A percentile compares a stretch with the other conserved stretches of the same genome.
These are phyloP conservation scores for Catenaria anguillulae DNA, from an alignment of 371 early-diverging fungal species.

Conservation along the genomic window DNA sequence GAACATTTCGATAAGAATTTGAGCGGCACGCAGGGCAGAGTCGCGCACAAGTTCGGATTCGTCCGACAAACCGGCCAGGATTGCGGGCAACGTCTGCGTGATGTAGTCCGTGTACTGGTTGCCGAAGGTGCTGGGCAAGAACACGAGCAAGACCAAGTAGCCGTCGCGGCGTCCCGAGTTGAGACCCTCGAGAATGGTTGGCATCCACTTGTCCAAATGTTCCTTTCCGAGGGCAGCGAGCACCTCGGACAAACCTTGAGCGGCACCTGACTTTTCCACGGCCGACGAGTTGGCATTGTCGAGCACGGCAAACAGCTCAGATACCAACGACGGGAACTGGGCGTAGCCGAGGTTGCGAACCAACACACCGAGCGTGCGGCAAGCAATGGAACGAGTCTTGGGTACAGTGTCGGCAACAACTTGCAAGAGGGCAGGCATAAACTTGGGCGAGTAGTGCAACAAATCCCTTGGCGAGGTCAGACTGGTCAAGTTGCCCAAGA, in stretches of 20 bases:
- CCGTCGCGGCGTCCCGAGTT: conserved; percentile 84
- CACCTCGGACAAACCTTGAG: conserved; percentile 91
- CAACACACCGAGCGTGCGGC: conserved; percentile 82
- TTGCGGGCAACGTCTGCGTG: conserved; percentile 65
- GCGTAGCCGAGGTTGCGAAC: conserved; percentile 82
- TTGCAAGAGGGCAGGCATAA: conserved; percentile 74
- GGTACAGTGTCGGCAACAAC: conserved; percentile 91
- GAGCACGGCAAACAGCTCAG: conserved; percentile 67
- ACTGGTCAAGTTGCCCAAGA: conserved; percentile 91
- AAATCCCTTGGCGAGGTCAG: conserved; percentile 82
- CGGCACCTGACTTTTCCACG: conserved; percentile 91
- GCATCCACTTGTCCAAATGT: conserved; percentile 73
- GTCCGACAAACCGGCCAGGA: conserved; percentile 85
- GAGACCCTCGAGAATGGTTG: conserved; percentile 69
- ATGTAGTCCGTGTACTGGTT: conserved; percentile 78
- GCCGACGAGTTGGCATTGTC: conserved; percentile 61
- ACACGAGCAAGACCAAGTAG: conserved; percentile 83
- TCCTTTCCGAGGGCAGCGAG: conserved; percentile 76
- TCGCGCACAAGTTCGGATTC: conserved; percentile 89
- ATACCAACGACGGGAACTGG: conserved; percentile 79
- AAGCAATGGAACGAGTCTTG: conserved; percentile 83
- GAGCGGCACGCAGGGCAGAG: conserved; percentile 8
- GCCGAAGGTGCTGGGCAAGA: conserved; percentile 88
- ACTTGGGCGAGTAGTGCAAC: conserved; percentile 60
- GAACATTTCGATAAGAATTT: conserved; percentile 8